phyloP scores from a whole-genome alignment of 2,329 filamentous ascomycete genomes.

The Fusarium tricinctum region DNA sequence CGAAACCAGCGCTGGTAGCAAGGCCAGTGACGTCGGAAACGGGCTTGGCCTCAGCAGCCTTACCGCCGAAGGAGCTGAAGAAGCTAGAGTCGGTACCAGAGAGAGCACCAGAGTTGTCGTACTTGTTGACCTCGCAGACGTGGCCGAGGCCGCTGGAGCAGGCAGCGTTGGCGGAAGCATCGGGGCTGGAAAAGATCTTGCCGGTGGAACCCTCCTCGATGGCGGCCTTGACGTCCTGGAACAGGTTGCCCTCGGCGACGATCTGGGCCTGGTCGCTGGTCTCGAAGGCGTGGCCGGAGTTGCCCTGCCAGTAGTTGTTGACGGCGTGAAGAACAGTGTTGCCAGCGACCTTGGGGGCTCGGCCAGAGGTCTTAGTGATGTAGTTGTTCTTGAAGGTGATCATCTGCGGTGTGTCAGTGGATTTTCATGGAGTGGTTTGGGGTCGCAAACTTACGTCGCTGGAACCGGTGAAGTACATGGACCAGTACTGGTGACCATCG shows the following conservation, averaged over 20 bases:
- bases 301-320: conserved; percentile 73
- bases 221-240: conserved; percentile 65
- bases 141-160: conserved; percentile 63
- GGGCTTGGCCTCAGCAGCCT: conserved; percentile 62
- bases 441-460: conserved; percentile 55
- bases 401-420: conserved; percentile 14
- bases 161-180: conserved; percentile 53
- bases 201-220: conserved; percentile 54
- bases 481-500: conserved; percentile 72
- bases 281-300: conserved; percentile 70
- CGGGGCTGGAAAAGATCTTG: conserved; percentile 52
- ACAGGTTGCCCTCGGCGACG: conserved; percentile 70
- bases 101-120: conserved; percentile 58
- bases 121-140: conserved; percentile 65
- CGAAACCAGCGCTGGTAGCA: conserved; percentile 61
- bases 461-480: conserved; percentile 68
- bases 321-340: conserved; percentile 70
- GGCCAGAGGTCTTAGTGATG: conserved; percentile 70
- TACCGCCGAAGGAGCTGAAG: conserved; percentile 64
- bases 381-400: conserved; percentile 73
- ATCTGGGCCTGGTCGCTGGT: conserved; percentile 58
- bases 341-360: conserved; percentile 69
- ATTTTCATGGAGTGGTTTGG: fast-evolving
- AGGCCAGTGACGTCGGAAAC: conserved; percentile 55
- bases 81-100: conserved; percentile 61